phyloP scores from a whole-genome alignment of 495 filamentous ascomycete genomes.

The Bacidia gigantensis region DNA sequence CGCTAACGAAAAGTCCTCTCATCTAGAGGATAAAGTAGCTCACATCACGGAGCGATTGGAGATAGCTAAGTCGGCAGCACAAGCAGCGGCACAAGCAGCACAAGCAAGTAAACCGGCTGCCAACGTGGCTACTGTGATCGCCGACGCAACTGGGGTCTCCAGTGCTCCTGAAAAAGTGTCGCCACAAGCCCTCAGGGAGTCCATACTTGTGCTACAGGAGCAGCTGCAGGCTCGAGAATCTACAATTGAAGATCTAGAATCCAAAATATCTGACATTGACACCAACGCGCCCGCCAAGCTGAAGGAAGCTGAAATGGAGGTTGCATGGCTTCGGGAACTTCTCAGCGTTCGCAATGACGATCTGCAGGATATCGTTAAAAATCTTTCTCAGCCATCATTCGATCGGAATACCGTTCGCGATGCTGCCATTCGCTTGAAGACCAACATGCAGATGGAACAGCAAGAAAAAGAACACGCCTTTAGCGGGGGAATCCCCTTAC shows the following conservation, averaged over 20 bases:
- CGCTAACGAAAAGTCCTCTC: slow-evolving; percentile 62
- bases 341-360: slow-evolving; percentile 82
- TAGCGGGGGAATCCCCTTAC: slow-evolving; percentile 33
- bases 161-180: slow-evolving; percentile 72
- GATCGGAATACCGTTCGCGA: slow-evolving; percentile 68
- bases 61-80: slow-evolving; percentile 78
- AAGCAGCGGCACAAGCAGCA: slow-evolving; percentile 72
- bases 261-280: slow-evolving; percentile 49
- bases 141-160: slow-evolving; percentile 30
- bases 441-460: slow-evolving; percentile 94
- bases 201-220: slow-evolving; percentile 88
- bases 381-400: slow-evolving; percentile 57
- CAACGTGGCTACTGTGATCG: slow-evolving; percentile 25
- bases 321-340: slow-evolving; percentile 86
- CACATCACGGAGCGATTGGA: slow-evolving; percentile 79
- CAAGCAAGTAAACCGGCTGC: slow-evolving; percentile 42
- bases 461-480: slow-evolving; percentile 71
- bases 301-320: slow-evolving; percentile 83
- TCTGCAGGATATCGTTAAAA: slow-evolving; percentile 77
- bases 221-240: slow-evolving; percentile 89
- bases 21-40: slow-evolving; percentile 65
- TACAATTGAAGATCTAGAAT: slow-evolving; percentile 75
- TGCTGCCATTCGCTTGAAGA: slow-evolving; percentile 79
- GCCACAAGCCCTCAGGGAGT: slow-evolving; percentile 86
- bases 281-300: slow-evolving; percentile 64